Conservation (phyloP, 2,329 filamentous ascomycete genomes). For the Colletotrichum ledebouriae region DNA sequence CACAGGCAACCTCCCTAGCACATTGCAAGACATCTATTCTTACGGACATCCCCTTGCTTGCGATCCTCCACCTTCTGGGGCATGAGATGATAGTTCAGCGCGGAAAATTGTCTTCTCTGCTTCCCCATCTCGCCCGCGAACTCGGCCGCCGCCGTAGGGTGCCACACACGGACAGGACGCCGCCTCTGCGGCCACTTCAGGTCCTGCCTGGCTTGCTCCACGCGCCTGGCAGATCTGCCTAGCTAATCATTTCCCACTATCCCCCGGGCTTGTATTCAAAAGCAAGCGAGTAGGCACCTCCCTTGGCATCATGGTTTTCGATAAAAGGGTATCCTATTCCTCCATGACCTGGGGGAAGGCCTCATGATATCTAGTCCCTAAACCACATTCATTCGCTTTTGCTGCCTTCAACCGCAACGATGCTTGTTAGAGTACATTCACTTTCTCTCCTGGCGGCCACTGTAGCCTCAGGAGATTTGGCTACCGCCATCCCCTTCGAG, state of each 20-base stretch:
- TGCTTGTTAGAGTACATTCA: constrained; percentile 42
- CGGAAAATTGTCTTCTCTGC: constrained; percentile 4
- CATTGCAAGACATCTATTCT: constrained; percentile 23
- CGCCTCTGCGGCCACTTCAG: constrained; percentile 16
- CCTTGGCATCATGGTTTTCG: constrained; percentile 17
- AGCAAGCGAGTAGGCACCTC: background rate
- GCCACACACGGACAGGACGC: constrained; percentile 31
- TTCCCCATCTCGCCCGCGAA: constrained; percentile 25
- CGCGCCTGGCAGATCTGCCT: constrained; percentile 17
- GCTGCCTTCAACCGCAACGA: constrained; percentile 26
- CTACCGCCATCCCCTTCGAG: constrained; percentile 30
- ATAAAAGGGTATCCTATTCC: constrained; percentile 32
- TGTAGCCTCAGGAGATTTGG: constrained; percentile 29
- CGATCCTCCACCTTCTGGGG: constrained; percentile 18
- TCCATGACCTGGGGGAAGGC: background rate
- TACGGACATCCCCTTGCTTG: constrained; percentile 32
- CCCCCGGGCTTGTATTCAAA: constrained; percentile 23
- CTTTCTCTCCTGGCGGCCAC: constrained; percentile 37
- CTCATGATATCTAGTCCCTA: background rate
- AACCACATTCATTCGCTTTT: constrained; percentile 26
- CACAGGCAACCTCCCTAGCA: constrained; percentile 6
- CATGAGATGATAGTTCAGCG: background rate
- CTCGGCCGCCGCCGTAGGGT: constrained; percentile 34
- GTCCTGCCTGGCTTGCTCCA: constrained; percentile 25
- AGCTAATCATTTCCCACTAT: constrained; percentile 26